Conservation (phyloP, 208 protist genomes). For the Tritrichomonas musculus region DNA sequence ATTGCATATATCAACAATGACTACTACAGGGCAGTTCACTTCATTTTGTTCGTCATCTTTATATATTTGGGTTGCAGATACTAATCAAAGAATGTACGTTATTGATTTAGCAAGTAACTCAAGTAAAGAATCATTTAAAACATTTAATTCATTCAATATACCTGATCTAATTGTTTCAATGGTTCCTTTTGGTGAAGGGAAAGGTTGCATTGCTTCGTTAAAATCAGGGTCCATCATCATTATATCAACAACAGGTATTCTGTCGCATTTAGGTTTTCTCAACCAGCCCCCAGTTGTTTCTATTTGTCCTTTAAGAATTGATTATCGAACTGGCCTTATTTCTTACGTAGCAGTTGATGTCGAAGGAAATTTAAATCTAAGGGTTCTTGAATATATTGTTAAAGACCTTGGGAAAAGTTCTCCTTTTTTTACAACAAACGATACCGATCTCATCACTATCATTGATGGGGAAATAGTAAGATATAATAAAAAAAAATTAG, state of each 20-base stretch:
- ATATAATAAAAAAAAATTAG: neutral
- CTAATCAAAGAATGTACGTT: neutral
- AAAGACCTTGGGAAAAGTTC: neutral
- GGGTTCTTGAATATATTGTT: neutral
- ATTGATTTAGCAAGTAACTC: neutral
- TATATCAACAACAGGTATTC: neutral
- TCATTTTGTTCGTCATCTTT: neutral
- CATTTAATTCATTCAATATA: neutral
- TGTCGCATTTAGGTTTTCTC: neutral
- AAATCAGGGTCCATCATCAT: neutral
- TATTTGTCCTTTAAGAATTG: neutral
- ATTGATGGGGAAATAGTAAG: neutral
- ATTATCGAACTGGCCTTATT: neutral
- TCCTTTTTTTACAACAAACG: neutral
- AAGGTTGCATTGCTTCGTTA: neutral
- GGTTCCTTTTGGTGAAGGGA: neutral
- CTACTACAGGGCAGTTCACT: neutral
- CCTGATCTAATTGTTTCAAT: neutral
- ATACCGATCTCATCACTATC: neutral
- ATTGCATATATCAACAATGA: neutral
- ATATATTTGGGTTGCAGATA: neutral
- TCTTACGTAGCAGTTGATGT: neutral
- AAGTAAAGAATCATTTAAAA: neutral
- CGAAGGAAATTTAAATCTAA: neutral
- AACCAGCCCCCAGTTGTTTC: neutral